These are phyloP conservation scores for Wickerhamiella sergipiensis DNA, from an alignment of 805 yeast genomes.

Conservation along the genomic window DNA sequence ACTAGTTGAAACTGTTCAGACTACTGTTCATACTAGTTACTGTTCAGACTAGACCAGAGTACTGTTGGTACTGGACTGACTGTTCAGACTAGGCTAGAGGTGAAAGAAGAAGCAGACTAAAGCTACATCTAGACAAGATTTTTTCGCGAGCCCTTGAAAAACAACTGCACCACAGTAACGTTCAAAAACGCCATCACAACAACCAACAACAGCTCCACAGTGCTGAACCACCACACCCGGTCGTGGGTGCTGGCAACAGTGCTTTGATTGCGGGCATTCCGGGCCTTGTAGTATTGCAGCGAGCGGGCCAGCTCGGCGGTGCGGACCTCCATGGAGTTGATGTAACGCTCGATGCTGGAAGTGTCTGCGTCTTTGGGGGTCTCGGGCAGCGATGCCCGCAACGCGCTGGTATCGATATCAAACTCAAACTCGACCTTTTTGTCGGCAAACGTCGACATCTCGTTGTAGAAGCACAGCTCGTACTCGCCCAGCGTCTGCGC, in stretches of 20 bases:
- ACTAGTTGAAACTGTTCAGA: too few species aligned
- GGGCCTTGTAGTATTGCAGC: slow-evolving; percentile 71
- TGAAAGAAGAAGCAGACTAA: too few species aligned
- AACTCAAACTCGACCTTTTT: slow-evolving; percentile 78
- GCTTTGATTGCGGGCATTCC: slow-evolving; percentile 83
- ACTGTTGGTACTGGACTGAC: too few species aligned
- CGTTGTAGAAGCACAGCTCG: slow-evolving; percentile 74
- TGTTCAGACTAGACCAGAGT: too few species aligned
- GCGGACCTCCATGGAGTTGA: slow-evolving; percentile 19
- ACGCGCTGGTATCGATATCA: slow-evolving; percentile 27
- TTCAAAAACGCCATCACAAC: slow-evolving; percentile 66
- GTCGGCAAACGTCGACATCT: slow-evolving; percentile 68
- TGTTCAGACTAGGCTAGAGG: too few species aligned
- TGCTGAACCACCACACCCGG: slow-evolving; percentile 63
- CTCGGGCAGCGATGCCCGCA: slow-evolving; percentile 50
- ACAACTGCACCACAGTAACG: slow-evolving; percentile 68
- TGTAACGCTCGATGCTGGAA: slow-evolving; percentile 21
- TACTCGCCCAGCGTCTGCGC: slow-evolving; percentile 66
- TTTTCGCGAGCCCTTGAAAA: slow-evolving; percentile 41
- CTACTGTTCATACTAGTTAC: too few species aligned
- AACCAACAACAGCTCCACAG: slow-evolving; percentile 57
- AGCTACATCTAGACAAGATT: slow-evolving; percentile 19
- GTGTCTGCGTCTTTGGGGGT: slow-evolving; percentile 19
- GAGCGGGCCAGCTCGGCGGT: slow-evolving; percentile 21
- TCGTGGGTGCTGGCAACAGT: slow-evolving; percentile 71